phyloP scores from a whole-genome alignment of 2,329 filamentous ascomycete species.

The Hymenoscyphus albidus region DNA sequence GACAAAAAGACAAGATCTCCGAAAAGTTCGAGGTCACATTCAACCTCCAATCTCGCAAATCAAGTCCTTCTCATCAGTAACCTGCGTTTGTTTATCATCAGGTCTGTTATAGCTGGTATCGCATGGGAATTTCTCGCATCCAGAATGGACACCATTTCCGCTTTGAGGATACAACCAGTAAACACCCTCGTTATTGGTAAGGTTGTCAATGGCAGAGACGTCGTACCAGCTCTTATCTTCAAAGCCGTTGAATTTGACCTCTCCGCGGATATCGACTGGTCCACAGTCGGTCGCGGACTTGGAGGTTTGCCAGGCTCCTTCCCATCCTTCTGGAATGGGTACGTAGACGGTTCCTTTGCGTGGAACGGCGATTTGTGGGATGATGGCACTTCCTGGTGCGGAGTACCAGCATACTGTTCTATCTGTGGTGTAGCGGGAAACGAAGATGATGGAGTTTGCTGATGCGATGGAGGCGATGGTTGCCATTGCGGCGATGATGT shows the following conservation, averaged over 20 bases:
- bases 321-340: conserved; percentile 3
- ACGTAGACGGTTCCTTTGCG: not conserved
- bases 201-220: conserved; percentile 5
- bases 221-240: conserved; percentile 10
- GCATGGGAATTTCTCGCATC: conserved; percentile 7
- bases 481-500: conserved; percentile 3
- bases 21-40: not conserved
- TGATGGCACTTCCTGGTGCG: not conserved
- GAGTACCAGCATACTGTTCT: conserved; percentile 7
- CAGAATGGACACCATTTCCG: not conserved
- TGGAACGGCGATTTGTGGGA: not conserved
- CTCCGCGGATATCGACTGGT: conserved; percentile 4
- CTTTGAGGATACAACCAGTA: conserved; percentile 5
- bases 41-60: conserved; percentile 8
- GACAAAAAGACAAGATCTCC: not conserved
- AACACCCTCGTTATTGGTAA: conserved; percentile 3
- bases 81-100: conserved; percentile 8
- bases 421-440: not conserved
- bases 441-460: conserved; percentile 7
- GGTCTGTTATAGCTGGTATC: not conserved
- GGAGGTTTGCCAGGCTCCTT: conserved; percentile 3
- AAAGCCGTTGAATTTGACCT: conserved; percentile 5
- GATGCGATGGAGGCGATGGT: not conserved
- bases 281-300: not conserved
- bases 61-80: conserved; percentile 6